phyloP scores from a whole-genome alignment of 2,329 filamentous ascomycete genomes.

The Scedosporium boydii region DNA sequence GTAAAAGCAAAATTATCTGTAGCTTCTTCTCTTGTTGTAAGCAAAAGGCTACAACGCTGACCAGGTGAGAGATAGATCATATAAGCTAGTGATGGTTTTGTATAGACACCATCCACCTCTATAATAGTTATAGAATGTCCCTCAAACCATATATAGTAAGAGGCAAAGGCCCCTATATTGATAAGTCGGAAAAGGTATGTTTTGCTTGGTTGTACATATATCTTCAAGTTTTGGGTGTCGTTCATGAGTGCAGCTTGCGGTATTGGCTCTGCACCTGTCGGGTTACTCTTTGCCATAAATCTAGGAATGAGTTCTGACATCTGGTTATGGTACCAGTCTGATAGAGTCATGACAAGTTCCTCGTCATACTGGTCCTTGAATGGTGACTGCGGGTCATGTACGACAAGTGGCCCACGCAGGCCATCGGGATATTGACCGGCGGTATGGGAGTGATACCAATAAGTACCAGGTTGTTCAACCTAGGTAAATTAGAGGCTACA shows the following conservation, averaged over 20 bases:
- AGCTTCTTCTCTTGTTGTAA: slow-evolving; percentile 55
- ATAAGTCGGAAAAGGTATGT: slow-evolving; percentile 45
- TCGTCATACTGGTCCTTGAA: slow-evolving; percentile 40
- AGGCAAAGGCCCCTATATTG: slow-evolving; percentile 59
- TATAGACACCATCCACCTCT: slow-evolving; percentile 65
- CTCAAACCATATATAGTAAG: slow-evolving; percentile 58
- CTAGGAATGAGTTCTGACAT: slow-evolving; percentile 35
- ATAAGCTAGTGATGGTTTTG: slow-evolving; percentile 46
- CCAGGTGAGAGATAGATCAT: slow-evolving; percentile 59
- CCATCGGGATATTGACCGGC: slow-evolving; percentile 47
- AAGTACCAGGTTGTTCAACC: slow-evolving; percentile 47
- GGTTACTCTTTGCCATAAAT: slow-evolving; percentile 37
- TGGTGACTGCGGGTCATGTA: slow-evolving; percentile 40
- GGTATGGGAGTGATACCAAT: slow-evolving; percentile 53
- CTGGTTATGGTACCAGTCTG: slow-evolving; percentile 52
- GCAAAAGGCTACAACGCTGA: slow-evolving; percentile 54
- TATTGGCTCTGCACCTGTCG: slow-evolving; percentile 42
- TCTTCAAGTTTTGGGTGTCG: slow-evolving; percentile 32
- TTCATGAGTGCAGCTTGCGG: slow-evolving; percentile 45
- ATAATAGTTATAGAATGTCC: slow-evolving; percentile 59
- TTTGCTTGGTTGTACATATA: slow-evolving; percentile 42
- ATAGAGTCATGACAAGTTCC: slow-evolving; percentile 44
- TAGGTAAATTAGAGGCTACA: too few relatives aligned
- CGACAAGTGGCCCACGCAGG: slow-evolving; percentile 44
- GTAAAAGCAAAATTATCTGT: slow-evolving; percentile 58